Base-by-base conservation (phyloP, 2,329 filamentous ascomycete species). In the Pseudogymnoascus sp. region DNA sequence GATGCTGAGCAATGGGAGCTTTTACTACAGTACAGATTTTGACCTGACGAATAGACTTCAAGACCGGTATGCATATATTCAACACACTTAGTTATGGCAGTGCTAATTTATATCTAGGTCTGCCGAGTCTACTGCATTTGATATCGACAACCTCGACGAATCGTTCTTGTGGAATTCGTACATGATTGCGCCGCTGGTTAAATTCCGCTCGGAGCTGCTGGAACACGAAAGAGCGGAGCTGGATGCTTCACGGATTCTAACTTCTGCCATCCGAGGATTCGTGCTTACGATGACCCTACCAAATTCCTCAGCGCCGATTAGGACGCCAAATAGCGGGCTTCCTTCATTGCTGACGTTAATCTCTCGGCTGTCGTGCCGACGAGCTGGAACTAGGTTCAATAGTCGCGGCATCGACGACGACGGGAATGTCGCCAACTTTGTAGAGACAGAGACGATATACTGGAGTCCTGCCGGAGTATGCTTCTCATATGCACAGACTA, bases 21-120 rank as follows among this genome's bases (percentile, higher is more conserved):
- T 99, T 74, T 99, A 98, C 75, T 99, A 97, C 78, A 97, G 92
- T 73, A 91, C 91, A n/a, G 92, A 98, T 75, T 99, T 99, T 74
- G 93, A 99, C 73, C 80, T 99, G 59, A 99, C 95, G 3, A 93
- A 96, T 75, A 85, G 95, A 68, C 78, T 98, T 66, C 95, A 99
- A 75, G 89, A 97, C 72, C 87, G 93, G 84, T 91, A 73, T 70
- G 75, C 61, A n/a, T n/a, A n/a, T n/a, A n/a, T n/a, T n/a, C n/a
- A n/a, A n/a, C n/a, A n/a, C n/a, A n/a, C n/a, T n/a, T n/a, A n/a
- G n/a, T 65, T 65, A 66, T 71, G 59, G 71, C 61, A 37, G 31
- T 61, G 24, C 65, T 67, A 43, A 71, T 63, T n/a, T 28, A 46
- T 31, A 70, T 46, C 66, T 68, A 91, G 89, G 70, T 86, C 88